phyloP scores from a whole-genome alignment of 108 stramenopile genomes.

The Parietichytrium sp. region DNA sequence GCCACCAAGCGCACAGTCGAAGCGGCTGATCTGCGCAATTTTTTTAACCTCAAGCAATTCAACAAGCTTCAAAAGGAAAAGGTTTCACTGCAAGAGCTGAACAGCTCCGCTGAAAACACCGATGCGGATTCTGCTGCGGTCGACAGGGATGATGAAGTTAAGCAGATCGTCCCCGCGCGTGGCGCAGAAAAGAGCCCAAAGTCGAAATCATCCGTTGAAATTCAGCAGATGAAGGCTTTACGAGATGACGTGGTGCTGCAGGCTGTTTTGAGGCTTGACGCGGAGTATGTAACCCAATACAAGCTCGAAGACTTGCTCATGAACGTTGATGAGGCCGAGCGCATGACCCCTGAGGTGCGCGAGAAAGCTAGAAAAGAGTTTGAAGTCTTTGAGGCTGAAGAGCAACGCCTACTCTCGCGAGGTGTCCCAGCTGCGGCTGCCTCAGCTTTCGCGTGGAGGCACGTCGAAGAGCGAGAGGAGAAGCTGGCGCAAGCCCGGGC shows the following conservation, averaged over 20 bases:
- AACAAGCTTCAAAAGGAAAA: not conserved
- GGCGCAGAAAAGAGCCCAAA: not conserved
- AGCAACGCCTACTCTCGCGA: not conserved
- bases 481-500: not conserved
- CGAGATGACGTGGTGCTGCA: not conserved
- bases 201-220: too few species aligned
- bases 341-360: not conserved
- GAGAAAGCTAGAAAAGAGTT: not conserved
- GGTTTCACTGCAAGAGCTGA: too few species aligned
- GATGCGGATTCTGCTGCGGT: too few species aligned
- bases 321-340: slow-evolving; percentile 30
- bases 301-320: not conserved
- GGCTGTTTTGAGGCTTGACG: not conserved
- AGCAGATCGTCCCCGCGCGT: not conserved
- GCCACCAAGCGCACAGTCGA: slow-evolving; percentile 25
- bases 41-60: slow-evolving; percentile 25
- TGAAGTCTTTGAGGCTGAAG: not conserved
- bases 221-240: slow-evolving; percentile 6
- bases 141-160: not conserved
- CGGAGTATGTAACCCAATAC: not conserved
- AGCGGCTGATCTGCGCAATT: not conserved
- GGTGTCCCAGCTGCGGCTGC: slow-evolving; percentile 7
- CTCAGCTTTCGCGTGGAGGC: not conserved
- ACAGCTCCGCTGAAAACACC: too few species aligned
- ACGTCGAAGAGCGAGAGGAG: not conserved